Conservation (phyloP, 2,329 filamentous ascomycete genomes). For the Allantophomopsis cytisporea region DNA sequence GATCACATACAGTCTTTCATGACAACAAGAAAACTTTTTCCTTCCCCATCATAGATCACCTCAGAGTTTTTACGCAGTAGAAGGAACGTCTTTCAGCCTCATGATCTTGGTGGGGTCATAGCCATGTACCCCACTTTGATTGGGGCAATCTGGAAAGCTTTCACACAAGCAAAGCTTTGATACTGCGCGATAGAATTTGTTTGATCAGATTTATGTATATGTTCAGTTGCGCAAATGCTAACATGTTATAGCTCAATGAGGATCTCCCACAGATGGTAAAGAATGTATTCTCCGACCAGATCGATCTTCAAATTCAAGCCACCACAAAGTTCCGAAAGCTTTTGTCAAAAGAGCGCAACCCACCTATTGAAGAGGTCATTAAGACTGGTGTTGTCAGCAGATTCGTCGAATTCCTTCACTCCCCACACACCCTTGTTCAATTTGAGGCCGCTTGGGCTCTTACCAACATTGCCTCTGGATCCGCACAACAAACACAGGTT, state of each 20-base stretch:
- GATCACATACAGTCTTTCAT: slow-evolving; percentile 1
- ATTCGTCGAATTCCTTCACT: slow-evolving; percentile 96
- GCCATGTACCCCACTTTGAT: too few relatives aligned
- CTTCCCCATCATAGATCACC: background rate
- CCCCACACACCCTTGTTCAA: slow-evolving; percentile 93
- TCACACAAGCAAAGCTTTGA: too few relatives aligned
- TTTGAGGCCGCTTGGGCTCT: slow-evolving; percentile 98
- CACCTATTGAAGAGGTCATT: slow-evolving; percentile 97
- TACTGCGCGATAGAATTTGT: background rate
- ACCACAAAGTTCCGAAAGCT: slow-evolving; percentile 98
- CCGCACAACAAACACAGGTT: slow-evolving; percentile 93
- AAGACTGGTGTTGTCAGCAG: slow-evolving; percentile 96
- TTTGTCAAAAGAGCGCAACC: slow-evolving; percentile 96
- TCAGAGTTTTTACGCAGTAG: background rate
- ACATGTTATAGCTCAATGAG: slow-evolving; percentile 64
- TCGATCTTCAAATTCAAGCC: slow-evolving; percentile 92
- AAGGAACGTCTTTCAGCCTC: background rate
- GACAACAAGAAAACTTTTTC: background rate
- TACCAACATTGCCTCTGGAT: slow-evolving; percentile 98
- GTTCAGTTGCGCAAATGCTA: background rate
- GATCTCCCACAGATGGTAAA: slow-evolving; percentile 97
- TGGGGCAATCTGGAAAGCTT: too few relatives aligned
- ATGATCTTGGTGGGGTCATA: slow-evolving; percentile 1
- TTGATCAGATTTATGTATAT: background rate
- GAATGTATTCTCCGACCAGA: slow-evolving; percentile 97